These are phyloP conservation scores for Pythium volutum DNA, from an alignment of 352 stramenopile genomes.

Conservation along the genomic window DNA sequence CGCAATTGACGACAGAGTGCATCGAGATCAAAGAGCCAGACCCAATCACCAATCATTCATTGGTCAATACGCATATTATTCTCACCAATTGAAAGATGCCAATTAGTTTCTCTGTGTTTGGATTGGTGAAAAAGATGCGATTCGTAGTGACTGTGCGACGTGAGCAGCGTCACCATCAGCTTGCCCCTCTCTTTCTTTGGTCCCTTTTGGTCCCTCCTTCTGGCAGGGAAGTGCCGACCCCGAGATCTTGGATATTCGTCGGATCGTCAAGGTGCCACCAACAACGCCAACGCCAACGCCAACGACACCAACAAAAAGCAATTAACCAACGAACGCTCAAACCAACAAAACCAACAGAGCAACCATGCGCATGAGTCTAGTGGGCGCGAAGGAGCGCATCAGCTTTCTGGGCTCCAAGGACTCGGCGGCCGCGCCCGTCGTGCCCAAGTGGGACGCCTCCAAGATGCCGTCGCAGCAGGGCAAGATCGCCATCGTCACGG, in stretches of 20 bases:
- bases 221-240: neutral
- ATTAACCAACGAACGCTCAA: neutral
- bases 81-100: too few relatives aligned
- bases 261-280: too few relatives aligned
- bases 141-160: neutral
- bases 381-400: neutral
- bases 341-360: neutral
- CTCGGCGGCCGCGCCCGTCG: neutral
- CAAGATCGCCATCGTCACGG: slow-evolving; percentile 81
- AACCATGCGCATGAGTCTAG: slow-evolving; percentile 6
- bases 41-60: neutral
- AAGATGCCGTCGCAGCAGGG: slow-evolving; percentile 13
- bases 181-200: neutral
- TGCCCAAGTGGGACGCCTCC: slow-evolving; percentile 14
- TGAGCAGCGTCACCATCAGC: neutral
- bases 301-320: neutral
- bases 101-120: too few relatives aligned
- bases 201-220: neutral
- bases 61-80: neutral
- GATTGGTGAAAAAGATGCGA: neutral
- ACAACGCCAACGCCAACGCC: neutral
- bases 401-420: neutral
- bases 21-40: neutral
- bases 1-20: neutral
- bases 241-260: too few relatives aligned